Conservation (phyloP, 306 rosid genomes). For the Medicago ruthenica region DNA sequence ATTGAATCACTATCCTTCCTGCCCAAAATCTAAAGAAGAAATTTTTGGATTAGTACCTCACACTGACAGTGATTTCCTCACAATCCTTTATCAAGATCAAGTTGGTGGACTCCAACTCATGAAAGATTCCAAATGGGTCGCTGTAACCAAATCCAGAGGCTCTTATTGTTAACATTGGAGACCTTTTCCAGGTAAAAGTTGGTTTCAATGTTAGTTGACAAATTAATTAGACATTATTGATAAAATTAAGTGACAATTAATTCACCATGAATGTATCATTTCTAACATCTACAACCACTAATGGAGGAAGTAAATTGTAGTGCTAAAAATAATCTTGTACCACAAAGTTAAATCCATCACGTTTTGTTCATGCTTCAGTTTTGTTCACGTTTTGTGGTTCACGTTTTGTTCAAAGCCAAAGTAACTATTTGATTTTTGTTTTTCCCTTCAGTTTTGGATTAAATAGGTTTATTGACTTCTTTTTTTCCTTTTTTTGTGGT, state of each 20-base stretch:
- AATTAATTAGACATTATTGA: constrained; percentile 10
- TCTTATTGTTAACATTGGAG: constrained; percentile 88
- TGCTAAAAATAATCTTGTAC: constrained; percentile 31
- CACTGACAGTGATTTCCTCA: constrained; percentile 92
- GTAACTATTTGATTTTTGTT: too few species aligned
- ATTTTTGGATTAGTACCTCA: constrained; percentile 82
- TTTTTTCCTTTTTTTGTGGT: too few species aligned
- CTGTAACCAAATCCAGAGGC: constrained; percentile 85
- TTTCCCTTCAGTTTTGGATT: too few species aligned
- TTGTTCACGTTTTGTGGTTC: too few species aligned
- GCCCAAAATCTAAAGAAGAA: constrained; percentile 64
- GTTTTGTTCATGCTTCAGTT: too few species aligned
- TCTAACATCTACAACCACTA: constrained; percentile 2
- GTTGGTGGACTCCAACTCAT: constrained; percentile 93
- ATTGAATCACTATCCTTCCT: constrained; percentile 79
- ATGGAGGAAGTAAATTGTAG: constrained; percentile 9
- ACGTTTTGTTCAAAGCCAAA: too few species aligned
- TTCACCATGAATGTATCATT: constrained; percentile 24
- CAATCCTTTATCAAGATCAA: constrained; percentile 82
- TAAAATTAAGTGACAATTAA: constrained; percentile 19
- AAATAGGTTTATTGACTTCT: too few species aligned
- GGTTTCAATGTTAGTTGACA: constrained; percentile 35
- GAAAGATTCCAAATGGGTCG: constrained; percentile 91
- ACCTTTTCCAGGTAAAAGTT: constrained; percentile 80
- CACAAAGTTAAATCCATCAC: too few species aligned